A percentile compares a stretch with the other conserved stretches of the same genome.
Evolutionary conservation across 495 filamentous ascomycete genomes (phyloP).

Genomic region (Cudoniella acicularis): DNA sequence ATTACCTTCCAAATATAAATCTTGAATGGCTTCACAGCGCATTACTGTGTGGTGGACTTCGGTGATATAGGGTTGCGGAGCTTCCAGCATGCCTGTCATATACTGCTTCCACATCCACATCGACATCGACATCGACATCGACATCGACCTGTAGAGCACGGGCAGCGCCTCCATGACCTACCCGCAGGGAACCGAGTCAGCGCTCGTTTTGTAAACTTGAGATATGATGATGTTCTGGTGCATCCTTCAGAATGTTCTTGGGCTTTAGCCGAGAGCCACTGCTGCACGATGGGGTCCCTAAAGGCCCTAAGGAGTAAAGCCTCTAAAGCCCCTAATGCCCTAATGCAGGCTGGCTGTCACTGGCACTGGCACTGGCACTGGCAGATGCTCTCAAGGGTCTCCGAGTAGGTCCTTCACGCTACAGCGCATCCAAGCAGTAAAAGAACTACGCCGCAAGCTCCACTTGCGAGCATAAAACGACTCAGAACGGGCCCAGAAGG

Average conservation of each 20-base stretch:
- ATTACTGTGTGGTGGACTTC: background rate
- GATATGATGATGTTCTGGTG: background rate
- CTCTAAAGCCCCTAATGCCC: background rate
- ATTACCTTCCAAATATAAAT: background rate
- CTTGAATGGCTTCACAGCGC: background rate
- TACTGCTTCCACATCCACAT: too few relatives aligned
- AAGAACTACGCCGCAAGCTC: too few relatives aligned
- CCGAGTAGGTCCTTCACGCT: background rate
- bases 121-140: too few relatives aligned
- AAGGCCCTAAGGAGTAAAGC: background rate
- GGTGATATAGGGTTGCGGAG: background rate
- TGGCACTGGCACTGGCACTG: too few relatives aligned
- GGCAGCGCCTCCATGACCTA: background rate
- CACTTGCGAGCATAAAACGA: too few relatives aligned
- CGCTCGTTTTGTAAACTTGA: background rate
- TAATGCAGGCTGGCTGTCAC: too few relatives aligned
- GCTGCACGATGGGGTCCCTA: background rate
- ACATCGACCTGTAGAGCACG: too few relatives aligned
- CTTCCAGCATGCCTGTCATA: background rate
- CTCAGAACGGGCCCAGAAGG: too few relatives aligned
- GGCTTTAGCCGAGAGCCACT: constrained; percentile 4
- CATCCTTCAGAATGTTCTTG: background rate
- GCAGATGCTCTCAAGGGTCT: background rate
- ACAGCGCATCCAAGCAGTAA: background rate
- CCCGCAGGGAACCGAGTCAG: background rate